Evolutionary conservation across 352 stramenopile species (phyloP).

Genomic region (Pythium diclinum): DNA sequence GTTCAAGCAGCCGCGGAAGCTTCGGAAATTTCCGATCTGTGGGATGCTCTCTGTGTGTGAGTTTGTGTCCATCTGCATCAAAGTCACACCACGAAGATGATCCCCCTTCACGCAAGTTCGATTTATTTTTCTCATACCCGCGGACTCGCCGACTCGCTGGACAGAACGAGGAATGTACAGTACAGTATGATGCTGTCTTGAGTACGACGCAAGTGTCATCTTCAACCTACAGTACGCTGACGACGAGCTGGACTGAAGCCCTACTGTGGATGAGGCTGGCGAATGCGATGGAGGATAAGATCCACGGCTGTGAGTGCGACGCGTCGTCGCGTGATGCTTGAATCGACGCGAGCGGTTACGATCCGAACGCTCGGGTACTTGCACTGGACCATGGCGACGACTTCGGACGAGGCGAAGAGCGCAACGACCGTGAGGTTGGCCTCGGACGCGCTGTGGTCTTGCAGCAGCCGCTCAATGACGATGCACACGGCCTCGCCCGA

Average conservation of each 20-base stretch:
- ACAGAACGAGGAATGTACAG: neutral
- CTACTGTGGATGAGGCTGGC: neutral
- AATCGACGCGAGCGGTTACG: slow-evolving; percentile 29
- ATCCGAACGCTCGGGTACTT: slow-evolving; percentile 30
- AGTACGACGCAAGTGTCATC: neutral
- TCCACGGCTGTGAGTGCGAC: slow-evolving; percentile 15
- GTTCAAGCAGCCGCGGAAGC: neutral
- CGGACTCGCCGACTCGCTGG: too few species aligned
- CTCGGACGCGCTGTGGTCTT: slow-evolving; percentile 34
- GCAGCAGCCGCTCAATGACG: slow-evolving; percentile 31
- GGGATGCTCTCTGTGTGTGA: too few species aligned
- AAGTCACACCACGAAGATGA: too few species aligned
- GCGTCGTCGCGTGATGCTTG: slow-evolving; percentile 15
- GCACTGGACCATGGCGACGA: slow-evolving; percentile 34
- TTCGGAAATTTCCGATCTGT: neutral
- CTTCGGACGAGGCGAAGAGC: slow-evolving; percentile 35
- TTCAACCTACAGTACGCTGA: neutral
- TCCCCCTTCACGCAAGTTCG: neutral
- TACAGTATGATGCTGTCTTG: neutral
- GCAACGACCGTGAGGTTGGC: slow-evolving; percentile 43
- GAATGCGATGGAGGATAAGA: slow-evolving; percentile 15
- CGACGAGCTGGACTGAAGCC: too few species aligned
- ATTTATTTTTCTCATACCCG: neutral
- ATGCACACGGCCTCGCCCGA: slow-evolving; percentile 32
- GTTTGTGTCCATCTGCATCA: too few species aligned